A percentile compares a stretch with the other conserved stretches of the same genome.
Conservation (phyloP, 83 land plant species). For the Diphasiastrum complanatum region DNA sequence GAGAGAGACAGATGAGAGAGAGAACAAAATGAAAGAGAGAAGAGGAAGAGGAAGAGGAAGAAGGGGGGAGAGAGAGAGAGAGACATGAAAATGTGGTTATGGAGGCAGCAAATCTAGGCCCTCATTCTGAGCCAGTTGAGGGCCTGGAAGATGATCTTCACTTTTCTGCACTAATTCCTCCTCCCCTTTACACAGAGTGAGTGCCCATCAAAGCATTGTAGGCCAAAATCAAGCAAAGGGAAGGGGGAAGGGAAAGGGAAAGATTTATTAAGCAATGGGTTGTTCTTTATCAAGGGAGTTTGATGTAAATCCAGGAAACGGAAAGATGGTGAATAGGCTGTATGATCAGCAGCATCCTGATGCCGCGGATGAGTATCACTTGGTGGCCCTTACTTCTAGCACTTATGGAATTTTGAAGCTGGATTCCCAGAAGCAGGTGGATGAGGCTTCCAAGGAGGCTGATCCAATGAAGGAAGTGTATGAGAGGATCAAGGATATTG, state of each 20-base stretch:
- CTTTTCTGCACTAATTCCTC: too few relatives aligned
- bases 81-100: neutral
- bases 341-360: constrained; percentile 11
- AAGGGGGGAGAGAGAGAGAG: neutral
- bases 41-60: neutral
- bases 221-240: too few relatives aligned
- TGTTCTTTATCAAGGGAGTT: too few relatives aligned
- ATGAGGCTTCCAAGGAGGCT: neutral
- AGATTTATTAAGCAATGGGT: too few relatives aligned
- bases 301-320: too few relatives aligned
- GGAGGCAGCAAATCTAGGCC: too few relatives aligned
- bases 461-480: neutral
- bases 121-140: too few relatives aligned
- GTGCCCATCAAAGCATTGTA: too few relatives aligned
- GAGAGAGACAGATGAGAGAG: constrained; percentile 6
- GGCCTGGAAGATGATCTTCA: too few relatives aligned
- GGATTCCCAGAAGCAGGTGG: constrained; percentile 17
- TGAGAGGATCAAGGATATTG: constrained; percentile 17
- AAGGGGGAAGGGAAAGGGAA: too few relatives aligned
- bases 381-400: constrained; percentile 30
- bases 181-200: too few relatives aligned
- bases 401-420: constrained; percentile 22
- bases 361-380: constrained; percentile 19
- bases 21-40: neutral
- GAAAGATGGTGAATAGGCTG: too few relatives aligned